Base-by-base conservation (phyloP, 768 basidiomycete species). In the Termitomyces heimii region DNA sequence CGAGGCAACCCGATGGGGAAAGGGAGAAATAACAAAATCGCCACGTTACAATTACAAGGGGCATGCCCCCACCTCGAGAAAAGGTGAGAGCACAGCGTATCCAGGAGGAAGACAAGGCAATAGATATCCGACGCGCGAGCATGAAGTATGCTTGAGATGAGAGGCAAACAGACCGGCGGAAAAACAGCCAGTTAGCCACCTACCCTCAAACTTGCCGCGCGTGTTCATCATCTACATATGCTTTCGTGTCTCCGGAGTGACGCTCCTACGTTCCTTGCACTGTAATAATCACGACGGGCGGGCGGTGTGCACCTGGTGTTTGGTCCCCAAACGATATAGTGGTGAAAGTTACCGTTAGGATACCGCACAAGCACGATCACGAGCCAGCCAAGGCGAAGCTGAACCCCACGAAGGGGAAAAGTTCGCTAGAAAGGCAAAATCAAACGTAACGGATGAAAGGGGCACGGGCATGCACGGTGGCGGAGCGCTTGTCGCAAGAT, bases 401-500 rank as follows among this genome's bases (percentile, higher is more conserved):
- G 55, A 57, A 55, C 59, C 65, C 56, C 51, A 14, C 28, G 26
- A 61, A 42, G 57, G 53, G 55, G 59, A 53, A 54, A 55, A 58
- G 57, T 59, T 59, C 62, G 62, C 62, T 63, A 62, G 37, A 58
- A 57, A 10, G 39, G 26, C 37, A 54, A 37, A 48, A 48, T 55
- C 37, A 55, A 64, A 62, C 3, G 28, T 52, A 52, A 57, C 26
- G 62, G 64, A 56, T 39, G 20, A 45, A 64, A 60, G 62, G 57
- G 61, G 65, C 63, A 64, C 58, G 53, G 62, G 46, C 42, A 62
- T 60, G 57, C 67, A 70, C 66, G 64, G 62, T 55, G 61, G 65
- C 68, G 65, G 62, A 79, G 80, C 81, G 77, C 82, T 78, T 78
- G 75, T 58, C 56, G 65, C 68, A 71, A 71, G 65, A 77, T 71